Percentiles rank a stretch among this genome's conserved stretches.
phyloP scores from a whole-genome alignment of 2,329 filamentous ascomycete species.

The Phoma sp. region DNA sequence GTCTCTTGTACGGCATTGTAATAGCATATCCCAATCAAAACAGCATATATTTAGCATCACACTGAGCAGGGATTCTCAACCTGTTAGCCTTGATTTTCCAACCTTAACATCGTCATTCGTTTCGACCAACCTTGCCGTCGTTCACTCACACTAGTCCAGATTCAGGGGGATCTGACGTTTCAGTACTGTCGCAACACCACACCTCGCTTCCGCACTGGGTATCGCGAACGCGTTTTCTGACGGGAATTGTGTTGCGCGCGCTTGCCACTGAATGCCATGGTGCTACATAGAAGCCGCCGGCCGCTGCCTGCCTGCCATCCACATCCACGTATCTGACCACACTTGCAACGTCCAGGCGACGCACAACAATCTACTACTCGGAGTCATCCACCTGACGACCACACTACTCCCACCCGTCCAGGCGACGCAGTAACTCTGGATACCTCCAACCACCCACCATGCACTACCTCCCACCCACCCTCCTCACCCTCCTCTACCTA shows the following conservation, averaged over 20 bases:
- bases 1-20: conserved; percentile 14
- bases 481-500: conserved; percentile 31
- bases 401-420: neutral
- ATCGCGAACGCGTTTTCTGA: conserved; percentile 10
- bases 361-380: too few relatives aligned
- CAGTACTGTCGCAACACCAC: conserved; percentile 39
- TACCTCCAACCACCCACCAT: conserved; percentile 26
- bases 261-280: conserved; percentile 14
- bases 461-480: conserved; percentile 26
- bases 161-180: conserved; percentile 24
- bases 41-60: neutral
- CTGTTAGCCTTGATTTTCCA: neutral
- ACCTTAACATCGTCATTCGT: conserved; percentile 1
- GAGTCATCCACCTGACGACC: too few relatives aligned
- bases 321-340: too few relatives aligned
- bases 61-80: neutral
- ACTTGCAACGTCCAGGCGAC: too few relatives aligned
- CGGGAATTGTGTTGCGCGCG: conserved; percentile 1
- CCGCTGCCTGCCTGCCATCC: neutral
- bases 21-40: conserved; percentile 13
- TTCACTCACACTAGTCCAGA: neutral
- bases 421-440: too few relatives aligned
- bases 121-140: conserved; percentile 4
- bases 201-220: conserved; percentile 26
- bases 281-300: conserved; percentile 20